These are phyloP conservation scores for Fraxinus paxiana DNA, from an alignment of 305 asterid species.

Conservation along the genomic window DNA sequence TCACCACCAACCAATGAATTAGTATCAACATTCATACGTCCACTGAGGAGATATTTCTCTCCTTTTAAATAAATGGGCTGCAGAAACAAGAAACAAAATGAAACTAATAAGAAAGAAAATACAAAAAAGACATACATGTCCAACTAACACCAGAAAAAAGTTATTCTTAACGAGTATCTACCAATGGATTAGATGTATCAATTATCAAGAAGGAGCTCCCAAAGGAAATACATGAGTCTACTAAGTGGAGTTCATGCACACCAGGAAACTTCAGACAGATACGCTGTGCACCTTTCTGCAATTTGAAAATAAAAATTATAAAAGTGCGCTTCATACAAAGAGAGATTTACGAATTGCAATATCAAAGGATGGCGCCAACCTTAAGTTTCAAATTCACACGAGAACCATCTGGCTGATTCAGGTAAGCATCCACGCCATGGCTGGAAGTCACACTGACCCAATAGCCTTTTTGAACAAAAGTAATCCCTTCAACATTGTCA, in stretches of 20 bases:
- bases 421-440: slow-evolving; percentile 75
- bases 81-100: slow-evolving; percentile 35
- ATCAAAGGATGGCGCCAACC: slow-evolving; percentile 42
- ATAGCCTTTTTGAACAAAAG: slow-evolving; percentile 79
- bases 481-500: slow-evolving; percentile 72
- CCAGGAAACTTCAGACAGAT: slow-evolving; percentile 82
- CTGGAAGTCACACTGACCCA: slow-evolving; percentile 77
- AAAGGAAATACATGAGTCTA: slow-evolving; percentile 76
- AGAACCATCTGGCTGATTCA: slow-evolving; percentile 57
- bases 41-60: slow-evolving; percentile 78
- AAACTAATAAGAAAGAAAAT: slow-evolving; percentile 11
- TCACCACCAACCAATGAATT: slow-evolving; percentile 23
- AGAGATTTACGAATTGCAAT: slow-evolving; percentile 10
- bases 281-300: slow-evolving; percentile 85
- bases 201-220: slow-evolving; percentile 63
- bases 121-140: slow-evolving; percentile 4
- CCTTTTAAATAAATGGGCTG: slow-evolving; percentile 84
- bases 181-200: slow-evolving; percentile 67
- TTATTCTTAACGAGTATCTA: slow-evolving; percentile 33
- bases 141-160: slow-evolving; percentile 2
- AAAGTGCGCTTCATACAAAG: slow-evolving; percentile 25
- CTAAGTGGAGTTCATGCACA: slow-evolving; percentile 84
- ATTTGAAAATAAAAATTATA: slow-evolving; percentile 20
- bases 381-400: slow-evolving; percentile 60
- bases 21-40: slow-evolving; percentile 56